Percentiles rank a stretch among this genome's conserved stretches.
These are phyloP conservation scores for Gymnopilus dilepis DNA, from an alignment of 768 basidiomycete species.

Conservation along the genomic window DNA sequence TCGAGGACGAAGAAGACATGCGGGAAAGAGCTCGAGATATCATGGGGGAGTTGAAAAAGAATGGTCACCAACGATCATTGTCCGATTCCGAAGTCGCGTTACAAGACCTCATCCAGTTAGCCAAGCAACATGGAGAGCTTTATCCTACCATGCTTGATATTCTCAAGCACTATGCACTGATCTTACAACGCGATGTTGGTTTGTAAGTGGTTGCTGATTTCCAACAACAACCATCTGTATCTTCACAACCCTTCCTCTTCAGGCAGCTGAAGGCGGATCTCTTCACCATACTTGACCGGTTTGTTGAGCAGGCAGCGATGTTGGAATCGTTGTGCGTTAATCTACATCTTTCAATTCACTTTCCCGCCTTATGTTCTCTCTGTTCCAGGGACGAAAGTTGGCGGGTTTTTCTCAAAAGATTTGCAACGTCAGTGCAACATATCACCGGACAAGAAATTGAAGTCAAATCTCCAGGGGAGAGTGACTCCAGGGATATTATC, in stretches of 20 bases:
- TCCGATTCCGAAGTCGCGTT: slow-evolving; percentile 62
- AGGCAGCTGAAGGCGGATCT: slow-evolving; percentile 70
- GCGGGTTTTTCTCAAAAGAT: slow-evolving; percentile 63
- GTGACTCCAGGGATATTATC: slow-evolving; percentile 44
- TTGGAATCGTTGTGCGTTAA: slow-evolving; percentile 73
- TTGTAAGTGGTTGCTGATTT: slow-evolving; percentile 61
- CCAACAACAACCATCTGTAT: background rate
- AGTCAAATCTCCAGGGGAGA: slow-evolving; percentile 48
- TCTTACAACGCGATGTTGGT: slow-evolving; percentile 65
- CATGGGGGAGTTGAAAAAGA: slow-evolving; percentile 29
- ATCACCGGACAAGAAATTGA: slow-evolving; percentile 70
- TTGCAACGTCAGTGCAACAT: slow-evolving; percentile 63
- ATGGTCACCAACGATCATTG: slow-evolving; percentile 36
- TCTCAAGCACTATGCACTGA: slow-evolving; percentile 55
- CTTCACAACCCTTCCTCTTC: slow-evolving; percentile 11
- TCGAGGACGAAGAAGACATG: slow-evolving; percentile 88
- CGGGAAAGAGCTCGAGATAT: slow-evolving; percentile 60
- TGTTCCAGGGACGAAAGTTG: slow-evolving; percentile 66
- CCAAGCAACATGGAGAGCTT: slow-evolving; percentile 65
- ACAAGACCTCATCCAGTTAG: slow-evolving; percentile 63
- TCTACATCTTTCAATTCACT: slow-evolving; percentile 1
- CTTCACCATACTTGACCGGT: slow-evolving; percentile 64
- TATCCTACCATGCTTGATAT: slow-evolving; percentile 68
- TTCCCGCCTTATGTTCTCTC: slow-evolving; percentile 20
- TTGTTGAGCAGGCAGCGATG: slow-evolving; percentile 63